Percentiles rank a stretch among this genome's conserved stretches.
Conservation (phyloP, 257 asterid species). For the Orobanche coerulescens region DNA sequence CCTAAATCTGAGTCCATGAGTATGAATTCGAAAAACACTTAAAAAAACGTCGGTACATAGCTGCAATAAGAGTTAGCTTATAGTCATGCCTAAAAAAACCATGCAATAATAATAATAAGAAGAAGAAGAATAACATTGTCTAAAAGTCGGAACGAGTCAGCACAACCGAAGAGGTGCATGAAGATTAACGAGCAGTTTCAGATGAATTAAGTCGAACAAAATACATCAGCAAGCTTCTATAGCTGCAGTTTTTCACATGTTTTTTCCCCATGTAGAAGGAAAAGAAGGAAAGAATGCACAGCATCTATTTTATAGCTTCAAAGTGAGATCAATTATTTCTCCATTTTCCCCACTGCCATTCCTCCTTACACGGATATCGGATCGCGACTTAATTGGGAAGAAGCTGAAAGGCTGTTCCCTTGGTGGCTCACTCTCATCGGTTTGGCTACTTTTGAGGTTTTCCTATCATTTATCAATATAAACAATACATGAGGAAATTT, state of each 20-base stretch:
- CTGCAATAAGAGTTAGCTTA: too few species aligned
- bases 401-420: slow-evolving; percentile 36
- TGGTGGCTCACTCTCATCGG: slow-evolving; percentile 20
- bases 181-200: too few species aligned
- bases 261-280: slow-evolving; percentile 30
- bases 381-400: slow-evolving; percentile 39
- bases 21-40: too few species aligned
- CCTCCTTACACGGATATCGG: slow-evolving; percentile 17
- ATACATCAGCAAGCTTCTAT: too few species aligned
- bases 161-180: too few species aligned
- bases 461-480: slow-evolving; percentile 36
- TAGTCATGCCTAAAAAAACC: too few species aligned
- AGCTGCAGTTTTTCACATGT: slow-evolving; percentile 48
- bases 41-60: too few species aligned
- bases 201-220: too few species aligned
- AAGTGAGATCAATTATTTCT: slow-evolving; percentile 51
- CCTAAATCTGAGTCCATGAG: too few species aligned
- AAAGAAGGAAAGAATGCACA: not conserved
- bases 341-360: slow-evolving; percentile 28
- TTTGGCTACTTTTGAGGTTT: slow-evolving; percentile 21
- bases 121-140: too few species aligned
- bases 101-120: too few species aligned
- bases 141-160: too few species aligned
- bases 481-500: not conserved
- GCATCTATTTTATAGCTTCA: slow-evolving; percentile 39